Conservation (phyloP, 2,329 filamentous ascomycete species). For the Elsinoe perseae region DNA sequence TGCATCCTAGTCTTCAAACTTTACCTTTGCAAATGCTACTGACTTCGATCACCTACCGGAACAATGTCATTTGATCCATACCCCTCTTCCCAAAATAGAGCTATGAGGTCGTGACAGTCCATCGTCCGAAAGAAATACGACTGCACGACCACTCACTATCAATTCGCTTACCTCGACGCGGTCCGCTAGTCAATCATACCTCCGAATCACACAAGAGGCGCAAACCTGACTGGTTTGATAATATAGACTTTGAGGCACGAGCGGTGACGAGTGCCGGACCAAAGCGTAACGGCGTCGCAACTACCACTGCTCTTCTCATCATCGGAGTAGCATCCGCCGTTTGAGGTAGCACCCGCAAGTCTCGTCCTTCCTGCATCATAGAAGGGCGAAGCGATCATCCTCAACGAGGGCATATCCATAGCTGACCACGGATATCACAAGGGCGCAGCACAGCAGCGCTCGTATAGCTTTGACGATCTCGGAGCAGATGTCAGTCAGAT, state of each 20-base stretch:
- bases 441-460: neutral
- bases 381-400: neutral
- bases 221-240: neutral
- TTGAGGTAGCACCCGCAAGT: neutral
- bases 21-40: neutral
- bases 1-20: neutral
- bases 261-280: neutral
- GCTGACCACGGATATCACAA: neutral
- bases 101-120: neutral
- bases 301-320: neutral
- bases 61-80: neutral
- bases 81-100: conserved; percentile 2
- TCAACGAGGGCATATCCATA: neutral
- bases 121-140: neutral
- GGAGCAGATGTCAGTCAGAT: neutral
- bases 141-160: neutral
- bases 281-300: neutral
- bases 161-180: neutral
- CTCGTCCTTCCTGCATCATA: neutral
- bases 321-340: neutral
- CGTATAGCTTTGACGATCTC: neutral
- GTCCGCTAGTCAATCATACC: neutral
- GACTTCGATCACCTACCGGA: neutral
- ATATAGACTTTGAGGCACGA: neutral
- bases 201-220: neutral